These are phyloP conservation scores for Limtongia smithiae DNA, from an alignment of 805 yeast species.

Conservation along the genomic window DNA sequence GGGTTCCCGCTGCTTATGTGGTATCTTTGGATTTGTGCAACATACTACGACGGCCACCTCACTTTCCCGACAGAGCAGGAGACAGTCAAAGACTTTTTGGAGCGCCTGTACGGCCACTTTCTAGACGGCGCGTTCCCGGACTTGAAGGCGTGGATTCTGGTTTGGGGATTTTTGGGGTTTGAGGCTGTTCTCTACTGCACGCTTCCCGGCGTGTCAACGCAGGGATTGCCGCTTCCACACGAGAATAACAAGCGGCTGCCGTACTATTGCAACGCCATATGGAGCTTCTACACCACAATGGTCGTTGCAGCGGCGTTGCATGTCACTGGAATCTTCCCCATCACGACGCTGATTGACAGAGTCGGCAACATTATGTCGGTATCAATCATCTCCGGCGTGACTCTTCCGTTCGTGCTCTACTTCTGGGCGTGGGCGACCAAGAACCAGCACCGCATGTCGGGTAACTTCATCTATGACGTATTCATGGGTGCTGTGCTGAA, in stretches of 20 bases:
- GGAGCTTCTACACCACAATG: conserved; percentile 71
- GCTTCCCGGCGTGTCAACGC: conserved; percentile 90
- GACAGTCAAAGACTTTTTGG: conserved; percentile 46
- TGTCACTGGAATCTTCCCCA: conserved; percentile 65
- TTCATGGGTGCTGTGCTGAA: conserved; percentile 98
- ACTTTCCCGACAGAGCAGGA: conserved; percentile 64
- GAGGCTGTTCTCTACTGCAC: conserved; percentile 76
- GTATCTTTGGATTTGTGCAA: conserved; percentile 92
- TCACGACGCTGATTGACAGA: conserved; percentile 70
- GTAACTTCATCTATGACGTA: conserved; percentile 82
- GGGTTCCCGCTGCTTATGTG: conserved; percentile 94
- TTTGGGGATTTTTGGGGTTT: conserved; percentile 60
- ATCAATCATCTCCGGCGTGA: conserved; percentile 76
- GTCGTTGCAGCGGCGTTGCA: conserved; percentile 60
- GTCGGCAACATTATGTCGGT: conserved; percentile 93
- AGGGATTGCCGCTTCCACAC: conserved; percentile 89
- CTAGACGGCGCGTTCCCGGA: conserved; percentile 42
- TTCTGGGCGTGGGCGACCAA: conserved; percentile 60
- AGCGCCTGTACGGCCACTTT: conserved; percentile 20
- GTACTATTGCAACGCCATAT: conserved; percentile 89
- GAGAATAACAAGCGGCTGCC: conserved; percentile 76
- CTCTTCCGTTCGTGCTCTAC: conserved; percentile 66
- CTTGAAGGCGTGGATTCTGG: conserved; percentile 60
- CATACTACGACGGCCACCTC: conserved; percentile 68
- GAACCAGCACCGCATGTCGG: conserved; percentile 88